Conservation (phyloP, 2,329 filamentous ascomycete species). For the Fonsecaea nubica region DNA sequence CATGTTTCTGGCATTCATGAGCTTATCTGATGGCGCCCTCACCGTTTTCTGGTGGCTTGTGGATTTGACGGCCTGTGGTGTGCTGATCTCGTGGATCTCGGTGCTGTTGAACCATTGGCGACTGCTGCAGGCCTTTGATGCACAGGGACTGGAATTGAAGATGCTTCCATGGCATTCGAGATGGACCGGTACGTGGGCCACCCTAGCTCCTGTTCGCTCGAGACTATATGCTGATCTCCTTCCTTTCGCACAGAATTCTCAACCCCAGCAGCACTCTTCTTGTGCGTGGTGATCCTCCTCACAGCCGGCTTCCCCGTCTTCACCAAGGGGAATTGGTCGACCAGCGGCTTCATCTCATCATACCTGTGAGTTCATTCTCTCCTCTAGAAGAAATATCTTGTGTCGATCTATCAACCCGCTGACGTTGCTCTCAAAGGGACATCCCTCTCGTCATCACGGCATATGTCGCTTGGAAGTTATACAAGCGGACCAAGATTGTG, state of each 20-base stretch:
- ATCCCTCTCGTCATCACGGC: constrained; percentile 65
- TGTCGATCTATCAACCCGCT: too few relatives aligned
- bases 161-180: constrained; percentile 68
- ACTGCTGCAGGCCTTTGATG: constrained; percentile 60
- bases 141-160: constrained; percentile 59
- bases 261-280: constrained; percentile 65
- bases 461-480: constrained; percentile 69
- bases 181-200: constrained; percentile 62
- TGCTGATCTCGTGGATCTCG: constrained; percentile 68
- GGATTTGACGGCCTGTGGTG: constrained; percentile 66
- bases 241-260: constrained; percentile 58
- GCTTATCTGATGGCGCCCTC: constrained; percentile 55
- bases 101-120: constrained; percentile 68
- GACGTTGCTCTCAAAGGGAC: constrained; percentile 52
- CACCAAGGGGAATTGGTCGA: constrained; percentile 64
- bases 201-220: not conserved
- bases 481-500: constrained; percentile 66
- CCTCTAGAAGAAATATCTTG: too few relatives aligned
- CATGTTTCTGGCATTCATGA: constrained; percentile 41
- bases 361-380: constrained; percentile 61
- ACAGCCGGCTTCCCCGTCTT: constrained; percentile 73
- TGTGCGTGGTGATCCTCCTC: constrained; percentile 69
- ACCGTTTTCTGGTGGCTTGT: constrained; percentile 72
- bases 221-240: not conserved
- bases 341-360: constrained; percentile 65